Base-by-base conservation (phyloP, 1,284 basidiomycete species). In the Malassezia dermatis region DNA sequence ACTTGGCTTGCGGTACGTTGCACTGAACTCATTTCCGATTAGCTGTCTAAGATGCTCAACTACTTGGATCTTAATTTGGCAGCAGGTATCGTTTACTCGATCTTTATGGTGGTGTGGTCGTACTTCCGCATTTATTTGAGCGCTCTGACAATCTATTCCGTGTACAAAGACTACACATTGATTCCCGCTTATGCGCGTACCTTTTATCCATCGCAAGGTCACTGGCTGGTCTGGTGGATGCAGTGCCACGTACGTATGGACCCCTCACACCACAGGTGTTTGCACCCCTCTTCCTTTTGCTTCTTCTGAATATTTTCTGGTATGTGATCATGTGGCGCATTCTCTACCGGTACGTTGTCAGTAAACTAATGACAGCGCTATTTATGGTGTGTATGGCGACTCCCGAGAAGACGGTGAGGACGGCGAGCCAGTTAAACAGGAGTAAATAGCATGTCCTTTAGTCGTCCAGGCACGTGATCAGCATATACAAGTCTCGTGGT, bases 121-220 rank as follows among this genome's bases (percentile, higher is more conserved):
- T 98, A 98, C 76, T 89, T 94, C 81, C 86, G 94, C 1, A 91
- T 95, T 75, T 95, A 86, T 74, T 79, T 94, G 30, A 96, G 95
- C 75, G 75, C 93, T 39, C 77, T 79, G 48, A 94, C 98, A 21
- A 80, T 98, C 26, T 86, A 81, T 78, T 90, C 88, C 1, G 86
- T 95, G 1, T 91, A 84, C 83, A 78, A 73, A 30, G 82, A 98
- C 69, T 89, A 83, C 59, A 81, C 86, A 53, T 76, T 86, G 13
- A 80, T 89, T 56, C 88, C 87, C 15, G 59, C 43, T 32, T 52
- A 67, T 44, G 61, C 71, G 1, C 54, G 60, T 19, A 58, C 64
- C 19, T 73, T 68, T 61, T 53, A 64, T 31, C 71, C 71, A 4
- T 63, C 53, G 12, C 58, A 66, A 41, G 71, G 71, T 2, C 64